These are phyloP conservation scores for Agrocybe chaxingu DNA, from an alignment of 768 basidiomycete species.

Conservation along the genomic window DNA sequence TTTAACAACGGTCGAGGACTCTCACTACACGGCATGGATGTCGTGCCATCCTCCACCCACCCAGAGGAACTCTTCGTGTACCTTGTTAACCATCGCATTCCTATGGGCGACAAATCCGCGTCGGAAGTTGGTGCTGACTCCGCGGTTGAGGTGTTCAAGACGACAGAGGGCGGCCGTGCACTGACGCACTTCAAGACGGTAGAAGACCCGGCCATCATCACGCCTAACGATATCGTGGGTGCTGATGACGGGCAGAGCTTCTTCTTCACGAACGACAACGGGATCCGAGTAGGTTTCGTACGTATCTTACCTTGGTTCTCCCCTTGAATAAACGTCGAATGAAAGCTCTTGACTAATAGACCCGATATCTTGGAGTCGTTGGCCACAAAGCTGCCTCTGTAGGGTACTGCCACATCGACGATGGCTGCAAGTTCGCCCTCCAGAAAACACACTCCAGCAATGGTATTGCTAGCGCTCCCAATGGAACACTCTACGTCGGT, in stretches of 20 bases:
- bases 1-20: conserved; percentile 40
- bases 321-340: neutral
- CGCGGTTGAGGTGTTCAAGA: conserved; percentile 66
- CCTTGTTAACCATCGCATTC: conserved; percentile 68
- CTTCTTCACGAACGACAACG: conserved; percentile 69
- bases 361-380: conserved; percentile 12
- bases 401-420: conserved; percentile 59
- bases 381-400: conserved; percentile 43
- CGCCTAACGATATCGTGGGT: conserved; percentile 72
- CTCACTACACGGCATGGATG: conserved; percentile 65
- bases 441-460: conserved; percentile 48
- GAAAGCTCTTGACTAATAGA: neutral
- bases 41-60: conserved; percentile 49
- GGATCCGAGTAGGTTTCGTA: conserved; percentile 51
- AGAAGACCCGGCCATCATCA: conserved; percentile 49
- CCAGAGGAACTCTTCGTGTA: conserved; percentile 58
- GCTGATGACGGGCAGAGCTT: conserved; percentile 60
- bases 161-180: conserved; percentile 36
- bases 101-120: conserved; percentile 33
- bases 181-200: conserved; percentile 59
- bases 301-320: conserved; percentile 15
- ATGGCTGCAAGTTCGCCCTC: conserved; percentile 61
- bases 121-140: conserved; percentile 62
- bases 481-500: conserved; percentile 65
- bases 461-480: conserved; percentile 54